Evolutionary conservation across 2,329 filamentous ascomycete species (phyloP), one percentile per base, ranked within the genome.

Genomic region (Talaromyces sp.): DNA sequence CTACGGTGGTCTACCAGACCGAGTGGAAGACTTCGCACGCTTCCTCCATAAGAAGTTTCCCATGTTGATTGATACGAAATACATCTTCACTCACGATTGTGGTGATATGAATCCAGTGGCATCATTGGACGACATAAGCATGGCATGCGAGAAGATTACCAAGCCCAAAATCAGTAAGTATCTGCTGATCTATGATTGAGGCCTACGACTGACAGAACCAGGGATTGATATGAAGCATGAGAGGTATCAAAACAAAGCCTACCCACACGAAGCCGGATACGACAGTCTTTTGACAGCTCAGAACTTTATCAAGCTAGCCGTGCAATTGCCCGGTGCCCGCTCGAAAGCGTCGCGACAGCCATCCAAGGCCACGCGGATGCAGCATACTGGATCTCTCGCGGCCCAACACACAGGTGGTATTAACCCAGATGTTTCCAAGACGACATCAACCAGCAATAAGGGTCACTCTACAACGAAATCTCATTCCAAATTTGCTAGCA

Each of bases 231-330:
- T 63, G 2, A 53, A 64, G 10, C 66, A 73, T 59, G 58, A 56
- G 1, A 73, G 71, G 57, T 76, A 76, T 45, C 39, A 61, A 8
- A 58, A 40, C 19, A 54, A 59, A 8, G 64, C 64, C 5, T 61
- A 63, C 21, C 59, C 62, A 11, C 84, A 87, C 59, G 84, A 87
- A 70, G 84, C 84, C 15, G 84, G 84, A 7, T 87, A 82, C 62
- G 84, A 87, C 66, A 85, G 82, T 67, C 77, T 82, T 60, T 73
- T 86, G 21, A 84, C 84, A 0, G 84, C 83, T 2, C 79, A 80
- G 57, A 75, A 85, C 25, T 81, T 84, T 62, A 75, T 86, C 53
- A 78, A 79, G 56, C 72, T 86, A 3, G 78, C 81, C 8, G 74
- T 78, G 1, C 80, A 81, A 63, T 71, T 84, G 3, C 55, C 50